Conservation (phyloP, 257 asterid species). For the Nicotiana attenuata region DNA sequence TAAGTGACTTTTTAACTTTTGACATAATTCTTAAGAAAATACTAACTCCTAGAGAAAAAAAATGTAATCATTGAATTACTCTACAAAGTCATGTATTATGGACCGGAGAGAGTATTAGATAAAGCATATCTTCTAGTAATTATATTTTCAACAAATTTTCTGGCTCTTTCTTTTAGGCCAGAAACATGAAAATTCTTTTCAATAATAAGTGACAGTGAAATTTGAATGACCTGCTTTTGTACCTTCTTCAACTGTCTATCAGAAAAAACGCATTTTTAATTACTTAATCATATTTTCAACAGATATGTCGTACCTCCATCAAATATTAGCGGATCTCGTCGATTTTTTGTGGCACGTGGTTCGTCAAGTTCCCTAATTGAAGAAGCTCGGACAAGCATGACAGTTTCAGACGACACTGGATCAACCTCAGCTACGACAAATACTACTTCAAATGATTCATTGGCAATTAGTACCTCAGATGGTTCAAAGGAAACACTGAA, state of each 20-base stretch:
- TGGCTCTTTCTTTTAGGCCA: too few relatives aligned
- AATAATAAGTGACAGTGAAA: neutral
- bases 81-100: too few relatives aligned
- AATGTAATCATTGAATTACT: too few relatives aligned
- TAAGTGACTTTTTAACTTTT: too few relatives aligned
- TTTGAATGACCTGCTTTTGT: neutral
- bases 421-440: neutral
- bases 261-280: too few relatives aligned
- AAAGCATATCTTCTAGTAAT: too few relatives aligned
- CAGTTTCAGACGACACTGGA: neutral
- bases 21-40: too few relatives aligned
- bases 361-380: slow-evolving; percentile 29
- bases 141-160: too few relatives aligned
- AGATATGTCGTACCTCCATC: slow-evolving; percentile 15
- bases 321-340: slow-evolving; percentile 13
- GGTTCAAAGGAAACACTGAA: neutral
- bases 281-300: neutral
- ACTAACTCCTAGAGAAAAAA: too few relatives aligned
- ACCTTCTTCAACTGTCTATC: neutral
- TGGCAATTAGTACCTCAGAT: neutral
- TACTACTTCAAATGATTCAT: neutral
- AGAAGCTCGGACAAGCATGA: slow-evolving; percentile 25
- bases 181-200: neutral
- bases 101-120: too few relatives aligned
- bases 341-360: slow-evolving; percentile 18